A percentile compares a stretch with the other conserved stretches of the same genome.
These are phyloP conservation scores for Lathyrus tuberosus DNA, from an alignment of 306 rosid genomes.

Conservation along the genomic window DNA sequence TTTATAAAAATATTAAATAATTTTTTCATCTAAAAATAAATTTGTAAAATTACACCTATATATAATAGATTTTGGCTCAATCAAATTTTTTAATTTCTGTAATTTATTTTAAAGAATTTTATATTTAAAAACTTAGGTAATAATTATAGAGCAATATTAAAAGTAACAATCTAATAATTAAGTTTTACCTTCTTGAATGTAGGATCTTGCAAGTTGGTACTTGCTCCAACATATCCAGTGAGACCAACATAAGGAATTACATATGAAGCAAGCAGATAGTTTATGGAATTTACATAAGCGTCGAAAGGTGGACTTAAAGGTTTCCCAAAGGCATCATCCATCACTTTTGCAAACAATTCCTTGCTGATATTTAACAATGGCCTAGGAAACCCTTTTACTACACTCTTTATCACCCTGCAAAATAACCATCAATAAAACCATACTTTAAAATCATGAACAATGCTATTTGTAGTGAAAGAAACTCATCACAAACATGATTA, in stretches of 20 bases:
- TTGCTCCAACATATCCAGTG: slow-evolving; percentile 79
- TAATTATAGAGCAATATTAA: too few relatives aligned
- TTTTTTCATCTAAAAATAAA: too few relatives aligned
- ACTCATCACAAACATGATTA: too few relatives aligned
- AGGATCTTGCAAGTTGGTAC: slow-evolving; percentile 47
- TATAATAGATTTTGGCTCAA: too few relatives aligned
- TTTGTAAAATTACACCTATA: too few relatives aligned
- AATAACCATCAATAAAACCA: background rate
- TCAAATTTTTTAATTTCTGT: too few relatives aligned
- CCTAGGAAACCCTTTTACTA: slow-evolving; percentile 73
- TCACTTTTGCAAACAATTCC: slow-evolving; percentile 51
- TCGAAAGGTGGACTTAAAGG: slow-evolving; percentile 66
- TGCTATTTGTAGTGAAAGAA: too few relatives aligned
- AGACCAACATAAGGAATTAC: slow-evolving; percentile 84
- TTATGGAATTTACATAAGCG: slow-evolving; percentile 60
- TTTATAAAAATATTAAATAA: too few relatives aligned
- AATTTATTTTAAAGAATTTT: too few relatives aligned
- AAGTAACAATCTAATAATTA: too few relatives aligned
- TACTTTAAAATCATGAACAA: background rate
- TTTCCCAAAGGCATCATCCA: slow-evolving; percentile 58
- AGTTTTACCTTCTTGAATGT: slow-evolving; percentile 49
- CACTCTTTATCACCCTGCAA: slow-evolving; percentile 62
- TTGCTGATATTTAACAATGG: slow-evolving; percentile 65
- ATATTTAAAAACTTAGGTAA: too few relatives aligned
- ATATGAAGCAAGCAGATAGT: slow-evolving; percentile 74